phyloP scores from a whole-genome alignment of 2,329 filamentous ascomycete species.

The Monosporascus sp. region DNA sequence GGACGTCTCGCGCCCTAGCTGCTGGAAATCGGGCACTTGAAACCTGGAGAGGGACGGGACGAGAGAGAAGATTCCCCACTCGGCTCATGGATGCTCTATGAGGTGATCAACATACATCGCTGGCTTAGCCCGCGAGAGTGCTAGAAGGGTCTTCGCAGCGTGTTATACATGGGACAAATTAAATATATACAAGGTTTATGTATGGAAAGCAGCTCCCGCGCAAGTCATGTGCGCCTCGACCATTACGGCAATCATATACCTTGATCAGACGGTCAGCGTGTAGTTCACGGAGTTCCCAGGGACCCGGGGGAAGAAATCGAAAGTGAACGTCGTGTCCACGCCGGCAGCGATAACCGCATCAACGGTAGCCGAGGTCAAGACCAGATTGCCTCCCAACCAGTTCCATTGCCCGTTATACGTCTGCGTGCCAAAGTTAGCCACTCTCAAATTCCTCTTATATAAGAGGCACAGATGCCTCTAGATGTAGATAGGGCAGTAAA shows the following conservation, averaged over 20 bases:
- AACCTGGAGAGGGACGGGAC: too few species aligned
- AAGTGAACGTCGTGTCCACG: constrained; percentile 40
- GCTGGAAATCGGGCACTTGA: too few species aligned
- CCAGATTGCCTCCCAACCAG: constrained; percentile 40
- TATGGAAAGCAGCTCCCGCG: neutral
- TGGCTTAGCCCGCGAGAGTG: neutral
- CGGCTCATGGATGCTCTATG: too few species aligned
- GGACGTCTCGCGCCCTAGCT: too few species aligned
- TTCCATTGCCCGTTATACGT: constrained; percentile 48
- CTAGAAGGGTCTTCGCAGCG: too few species aligned
- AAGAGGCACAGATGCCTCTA: too few species aligned
- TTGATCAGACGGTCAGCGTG: constrained; percentile 28
- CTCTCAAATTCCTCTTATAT: too few species aligned
- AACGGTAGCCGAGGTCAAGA: constrained; percentile 39
- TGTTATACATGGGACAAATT: too few species aligned
- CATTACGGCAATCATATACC: neutral
- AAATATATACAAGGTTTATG: neutral
- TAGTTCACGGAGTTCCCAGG: constrained; percentile 43
- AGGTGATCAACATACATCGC: too few species aligned
- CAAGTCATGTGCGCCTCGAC: neutral
- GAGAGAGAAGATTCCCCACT: too few species aligned
- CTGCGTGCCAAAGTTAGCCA: constrained; percentile 7
- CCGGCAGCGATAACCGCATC: constrained; percentile 39
- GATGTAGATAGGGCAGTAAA: neutral
- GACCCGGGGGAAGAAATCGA: constrained; percentile 51